Evolutionary conservation across 129 eudicot species (phyloP), one percentile per base, ranked within the genome.

Genomic region (Lonicera japonica): DNA sequence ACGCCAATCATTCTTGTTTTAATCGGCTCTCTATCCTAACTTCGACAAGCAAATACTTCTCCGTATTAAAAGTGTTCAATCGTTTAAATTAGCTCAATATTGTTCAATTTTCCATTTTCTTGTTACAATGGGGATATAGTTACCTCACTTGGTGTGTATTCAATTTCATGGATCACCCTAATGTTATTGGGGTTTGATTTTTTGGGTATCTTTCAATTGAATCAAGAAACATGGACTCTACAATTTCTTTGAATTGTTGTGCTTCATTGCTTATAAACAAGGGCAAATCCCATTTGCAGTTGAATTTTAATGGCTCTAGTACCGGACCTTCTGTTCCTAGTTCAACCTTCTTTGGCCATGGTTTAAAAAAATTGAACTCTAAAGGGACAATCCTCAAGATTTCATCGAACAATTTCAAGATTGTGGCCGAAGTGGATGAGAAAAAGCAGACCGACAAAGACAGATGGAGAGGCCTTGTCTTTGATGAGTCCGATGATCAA

Each of bases 391-490:
- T 19, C 18, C 47, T 61, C 21, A 59, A 38, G 56, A 17, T 50
- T 52, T 58, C 73, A 6, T 22, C 45, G 2, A 48, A 64, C 18
- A 64, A 51, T 34, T 58, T 74, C 8, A 80, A 62, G 68, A 65
- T 77, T 58, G 77, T 66, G 1, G 82, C 79, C 1, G 84, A 80
- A 20, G 75, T 76, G 1, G 82, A 80, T 41, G 86, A 74, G 63
- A 67, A 77, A 54, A 81, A 74, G 38, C 87, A 84, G 63, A 80
- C 82, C 25, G 58, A 61, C 52, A 64, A 74, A 67, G 87, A 84
- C 73, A 69, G 64, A 25, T 84, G 92, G 92, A 75, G 72, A 55
- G 92, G 92, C 13, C 82, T 84, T 29, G 87, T 70, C 0, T 64
- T 50, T 14, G 87, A 84, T 20, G 63, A 46, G 19, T 80, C 92